Evolutionary conservation across 257 asterid species (phyloP), one percentile per base, ranked within the genome.

Genomic region (Capsicum rhomboideum): DNA sequence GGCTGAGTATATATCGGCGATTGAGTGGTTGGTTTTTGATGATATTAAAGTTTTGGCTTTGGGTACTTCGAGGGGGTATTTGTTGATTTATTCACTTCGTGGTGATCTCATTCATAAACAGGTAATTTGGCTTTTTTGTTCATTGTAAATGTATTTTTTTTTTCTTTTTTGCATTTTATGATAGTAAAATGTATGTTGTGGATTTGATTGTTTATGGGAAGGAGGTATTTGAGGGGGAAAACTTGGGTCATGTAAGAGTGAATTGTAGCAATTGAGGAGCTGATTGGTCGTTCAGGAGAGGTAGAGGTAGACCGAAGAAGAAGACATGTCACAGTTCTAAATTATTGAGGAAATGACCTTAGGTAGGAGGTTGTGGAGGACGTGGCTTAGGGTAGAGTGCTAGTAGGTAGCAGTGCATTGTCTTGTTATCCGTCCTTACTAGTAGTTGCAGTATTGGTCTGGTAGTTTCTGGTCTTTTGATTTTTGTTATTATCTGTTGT

Each of bases 51-150:
- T 94, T 55, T 89, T 97, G 17, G 96, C 92, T 71, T 88, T 93
- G 34, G 99, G 99, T 29, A 93, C 99, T 83, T 97, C 99, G 37
- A 86, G 92, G 77, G 97, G 99, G 6, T 93, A 91, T 54, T 91
- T 97, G 40, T 64, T 93, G 91, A 90, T 95, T 71, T 97, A 91
- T 49, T 91, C 99, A 56, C 89, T 91, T 78, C 85, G 82, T 40
- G 98, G 99, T 26, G 92, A 90, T 83, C 95, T 96, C 58, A 89
- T 95, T 88, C 98, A 94, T 87, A 90, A 90, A 88, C 99, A 93
- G 97, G 99, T 97, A 40, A 31, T 53, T 26, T 40, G 29, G 12
- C 81, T 78, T 23, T 12, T 16, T 11, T 4, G 16, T 46, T 74
- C 61, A 75, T 50, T 50, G 18, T 61, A 2, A 77, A n/a, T n/a